Evolutionary conservation across 2,329 filamentous ascomycete genomes (phyloP).

Genomic region (Paraphoma chrysanthemicola): DNA sequence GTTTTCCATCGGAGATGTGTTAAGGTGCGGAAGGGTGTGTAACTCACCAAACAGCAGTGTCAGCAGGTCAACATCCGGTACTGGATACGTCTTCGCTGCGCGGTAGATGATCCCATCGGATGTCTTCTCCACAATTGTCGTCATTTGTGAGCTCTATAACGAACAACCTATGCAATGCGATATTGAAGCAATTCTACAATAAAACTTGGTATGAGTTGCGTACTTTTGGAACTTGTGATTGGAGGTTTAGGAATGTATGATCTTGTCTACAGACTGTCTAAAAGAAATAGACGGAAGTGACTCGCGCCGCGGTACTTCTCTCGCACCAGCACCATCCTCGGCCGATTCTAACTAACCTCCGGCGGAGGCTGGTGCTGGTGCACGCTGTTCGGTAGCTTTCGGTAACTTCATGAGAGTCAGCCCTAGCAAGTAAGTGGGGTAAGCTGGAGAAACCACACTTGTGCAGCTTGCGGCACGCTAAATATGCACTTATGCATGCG

Average conservation of each 20-base stretch:
- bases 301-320: neutral
- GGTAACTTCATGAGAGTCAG: constrained; percentile 23
- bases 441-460: constrained; percentile 12
- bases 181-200: neutral
- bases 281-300: neutral
- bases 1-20: no score
- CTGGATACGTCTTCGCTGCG: constrained; percentile 37
- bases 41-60: constrained; percentile 51
- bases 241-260: no score
- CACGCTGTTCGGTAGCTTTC: constrained; percentile 19
- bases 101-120: constrained; percentile 38
- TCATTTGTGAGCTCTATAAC: constrained; percentile 21
- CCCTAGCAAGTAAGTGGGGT: constrained; percentile 31
- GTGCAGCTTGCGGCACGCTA: constrained; percentile 3
- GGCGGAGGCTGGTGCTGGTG: neutral
- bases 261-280: neutral
- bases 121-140: constrained; percentile 43
- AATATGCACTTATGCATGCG: neutral
- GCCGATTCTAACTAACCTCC: constrained; percentile 9
- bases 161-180: neutral
- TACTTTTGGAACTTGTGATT: neutral
- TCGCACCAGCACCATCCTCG: constrained; percentile 4
- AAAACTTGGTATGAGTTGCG: neutral
- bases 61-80: constrained; percentile 50
- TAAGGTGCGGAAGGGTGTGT: no score